These are phyloP conservation scores for Arthrobotrys musiformis DNA, from an alignment of 2,329 filamentous ascomycete genomes.

Conservation along the genomic window DNA sequence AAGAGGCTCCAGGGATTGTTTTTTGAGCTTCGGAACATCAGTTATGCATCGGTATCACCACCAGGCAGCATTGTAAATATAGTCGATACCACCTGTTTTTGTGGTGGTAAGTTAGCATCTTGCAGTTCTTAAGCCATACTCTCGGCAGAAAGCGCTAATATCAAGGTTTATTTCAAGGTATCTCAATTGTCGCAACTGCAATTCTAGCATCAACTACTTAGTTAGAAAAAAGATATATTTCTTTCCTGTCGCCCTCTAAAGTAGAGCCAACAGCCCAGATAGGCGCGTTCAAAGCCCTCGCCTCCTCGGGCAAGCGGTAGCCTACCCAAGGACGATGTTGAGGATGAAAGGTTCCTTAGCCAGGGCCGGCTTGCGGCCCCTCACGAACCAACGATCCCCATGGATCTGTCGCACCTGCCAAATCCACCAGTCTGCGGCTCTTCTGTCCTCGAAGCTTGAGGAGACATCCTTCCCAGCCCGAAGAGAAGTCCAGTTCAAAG, in stretches of 20 bases:
- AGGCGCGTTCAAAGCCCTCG: background rate
- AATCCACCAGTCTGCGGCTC: slow-evolving; percentile 15
- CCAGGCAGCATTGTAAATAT: background rate
- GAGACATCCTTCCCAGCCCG: slow-evolving; percentile 20
- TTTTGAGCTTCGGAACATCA: background rate
- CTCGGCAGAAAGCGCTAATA: background rate
- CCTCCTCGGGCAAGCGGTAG: background rate
- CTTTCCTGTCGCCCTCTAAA: background rate
- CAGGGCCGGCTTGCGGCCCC: slow-evolving; percentile 7
- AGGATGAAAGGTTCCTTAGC: slow-evolving; percentile 22
- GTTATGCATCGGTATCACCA: background rate
- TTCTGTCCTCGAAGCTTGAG: background rate
- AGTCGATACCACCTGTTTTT: background rate
- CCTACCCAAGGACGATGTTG: slow-evolving; percentile 20
- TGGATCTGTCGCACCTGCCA: slow-evolving; percentile 45
- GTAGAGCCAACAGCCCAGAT: background rate
- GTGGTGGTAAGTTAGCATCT: background rate
- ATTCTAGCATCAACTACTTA: background rate
- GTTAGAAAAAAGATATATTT: background rate
- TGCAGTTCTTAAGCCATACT: background rate
- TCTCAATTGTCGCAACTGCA: background rate
- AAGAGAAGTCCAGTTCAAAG: background rate
- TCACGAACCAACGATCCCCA: slow-evolving; percentile 8
- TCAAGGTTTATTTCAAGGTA: background rate
- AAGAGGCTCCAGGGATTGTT: background rate